Evolutionary conservation across 129 eudicot genomes (phyloP), one percentile per base, ranked within the genome.

Genomic region (Flaveria robusta): DNA sequence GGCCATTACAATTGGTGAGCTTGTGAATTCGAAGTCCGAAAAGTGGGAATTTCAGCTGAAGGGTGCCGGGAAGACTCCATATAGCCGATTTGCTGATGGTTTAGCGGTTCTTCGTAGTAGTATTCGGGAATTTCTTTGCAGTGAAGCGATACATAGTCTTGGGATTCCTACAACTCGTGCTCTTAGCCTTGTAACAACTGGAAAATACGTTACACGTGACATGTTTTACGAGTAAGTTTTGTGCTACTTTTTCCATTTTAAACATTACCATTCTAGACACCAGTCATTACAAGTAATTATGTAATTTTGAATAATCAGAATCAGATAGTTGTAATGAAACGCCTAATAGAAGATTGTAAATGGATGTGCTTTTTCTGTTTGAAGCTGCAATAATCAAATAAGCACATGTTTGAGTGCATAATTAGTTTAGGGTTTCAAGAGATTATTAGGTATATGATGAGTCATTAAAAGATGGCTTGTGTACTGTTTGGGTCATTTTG

Each of bases 131-230:
- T 93, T 93, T 74, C 97, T 93, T 66, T 93, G 98, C 79, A 91
- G 98, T 75, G 98, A 93, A 85, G 98, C 98, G 52, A 88, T 94
- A 83, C 91, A 91, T 29, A 73, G 88, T 64, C 91, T 94, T 3
- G 97, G 98, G 63, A 94, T 94, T 66, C 98, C 98, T 66, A 88
- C 97, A 18, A 94, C 98, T 18, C 96, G 98, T 52, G 98, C 98
- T n/a, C 90, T 94, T 68, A 87, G 96, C 76, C 90, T 94, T 66
- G 97, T 94, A 68, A 85, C 97, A 1, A 94, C 98, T 0, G 98
- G 98, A 66, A 89, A 91, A 83, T 82, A 70, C 42, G 98, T 94
- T 16, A 72, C 72, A 15, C 91, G 98, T 19, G 98, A 94, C 83
- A 94, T 94, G 98, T 94, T 94, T 64, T 94, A 94, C 22, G 97